These are phyloP conservation scores for Umbelopsis sp. DNA, from an alignment of 192 early-diverging fungal species.

Conservation along the genomic window DNA sequence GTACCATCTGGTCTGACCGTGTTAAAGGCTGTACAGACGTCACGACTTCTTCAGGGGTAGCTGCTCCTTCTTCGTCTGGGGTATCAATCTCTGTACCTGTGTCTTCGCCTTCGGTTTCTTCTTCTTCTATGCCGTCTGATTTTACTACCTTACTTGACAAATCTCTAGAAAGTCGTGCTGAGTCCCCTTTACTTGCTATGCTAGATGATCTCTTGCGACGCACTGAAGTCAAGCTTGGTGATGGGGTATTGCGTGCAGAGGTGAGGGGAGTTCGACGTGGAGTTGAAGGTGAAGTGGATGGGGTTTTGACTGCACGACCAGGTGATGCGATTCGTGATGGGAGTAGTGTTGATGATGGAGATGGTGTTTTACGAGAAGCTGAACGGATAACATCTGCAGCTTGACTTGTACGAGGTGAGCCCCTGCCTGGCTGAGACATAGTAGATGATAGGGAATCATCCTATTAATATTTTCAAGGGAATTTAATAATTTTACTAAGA, in stretches of 20 bases:
- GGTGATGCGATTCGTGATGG: slow-evolving; percentile 27
- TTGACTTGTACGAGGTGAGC: slow-evolving; percentile 29
- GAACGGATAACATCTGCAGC: slow-evolving; percentile 24
- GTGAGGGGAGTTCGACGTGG: slow-evolving; percentile 5
- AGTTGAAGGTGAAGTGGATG: slow-evolving; percentile 17
- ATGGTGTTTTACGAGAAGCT: slow-evolving; percentile 27
- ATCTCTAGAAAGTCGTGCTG: not conserved
- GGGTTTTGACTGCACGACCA: slow-evolving; percentile 21
- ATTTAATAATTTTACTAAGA: not conserved
- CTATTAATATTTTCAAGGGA: not conserved
- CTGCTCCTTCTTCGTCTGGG: slow-evolving; percentile 1
- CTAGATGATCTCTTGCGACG: slow-evolving; percentile 14
- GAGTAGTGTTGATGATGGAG: slow-evolving; percentile 25
- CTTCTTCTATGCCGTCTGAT: slow-evolving; percentile 5
- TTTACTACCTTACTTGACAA: not conserved
- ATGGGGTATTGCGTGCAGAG: slow-evolving; percentile 21
- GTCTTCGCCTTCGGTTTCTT: not conserved
- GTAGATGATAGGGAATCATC: slow-evolving; percentile 13
- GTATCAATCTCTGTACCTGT: slow-evolving; percentile 1
- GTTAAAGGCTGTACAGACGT: not conserved
- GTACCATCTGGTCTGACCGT: slow-evolving; percentile 40
- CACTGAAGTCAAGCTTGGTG: not conserved
- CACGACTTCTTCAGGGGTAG: slow-evolving; percentile 3
- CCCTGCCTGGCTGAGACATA: not conserved
- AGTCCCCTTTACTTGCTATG: slow-evolving; percentile 20